Evolutionary conservation across 805 yeast species (phyloP).

Genomic region (Ogataea minuta): DNA sequence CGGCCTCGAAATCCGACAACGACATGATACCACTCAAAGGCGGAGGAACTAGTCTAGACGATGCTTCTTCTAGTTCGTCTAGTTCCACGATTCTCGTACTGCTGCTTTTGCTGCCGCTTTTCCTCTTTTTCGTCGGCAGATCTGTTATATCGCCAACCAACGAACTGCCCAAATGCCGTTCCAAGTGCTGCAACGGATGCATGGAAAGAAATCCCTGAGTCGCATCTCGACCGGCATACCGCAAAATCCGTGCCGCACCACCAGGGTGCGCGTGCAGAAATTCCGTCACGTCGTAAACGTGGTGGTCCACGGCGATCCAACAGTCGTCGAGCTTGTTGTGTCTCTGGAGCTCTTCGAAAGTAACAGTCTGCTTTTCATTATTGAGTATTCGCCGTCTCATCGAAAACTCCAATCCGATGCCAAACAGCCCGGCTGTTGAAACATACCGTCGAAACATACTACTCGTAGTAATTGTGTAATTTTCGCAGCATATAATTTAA

Average conservation of each 20-base stretch:
- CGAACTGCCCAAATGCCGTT: conserved; percentile 25
- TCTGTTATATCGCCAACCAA: conserved; percentile 38
- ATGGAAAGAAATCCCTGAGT: conserved; percentile 32
- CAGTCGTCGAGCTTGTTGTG: conserved; percentile 62
- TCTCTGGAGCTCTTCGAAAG: conserved; percentile 35
- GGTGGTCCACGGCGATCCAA: conserved; percentile 81
- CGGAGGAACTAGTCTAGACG: conserved; percentile 55
- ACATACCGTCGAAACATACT: conserved; percentile 1
- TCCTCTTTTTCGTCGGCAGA: conserved; percentile 24
- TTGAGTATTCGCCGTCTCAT: neutral
- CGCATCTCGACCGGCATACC: conserved; percentile 51
- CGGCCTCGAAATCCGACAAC: conserved; percentile 78
- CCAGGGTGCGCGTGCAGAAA: conserved; percentile 45
- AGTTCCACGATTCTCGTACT: conserved; percentile 31
- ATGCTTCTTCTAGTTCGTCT: conserved; percentile 23
- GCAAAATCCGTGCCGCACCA: conserved; percentile 41
- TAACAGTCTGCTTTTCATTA: conserved; percentile 6
- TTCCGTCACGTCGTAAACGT: conserved; percentile 70
- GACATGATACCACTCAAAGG: conserved; percentile 65
- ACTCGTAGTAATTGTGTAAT: no score
- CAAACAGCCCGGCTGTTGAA: no score
- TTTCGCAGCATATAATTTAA: neutral
- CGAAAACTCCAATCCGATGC: no score
- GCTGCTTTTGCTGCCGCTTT: conserved; percentile 30
- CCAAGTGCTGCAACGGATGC: conserved; percentile 29